Evolutionary conservation across 768 basidiomycete genomes (phyloP), one percentile per base, ranked within the genome.

Genomic region (Rhodotorula taiwanensis): DNA sequence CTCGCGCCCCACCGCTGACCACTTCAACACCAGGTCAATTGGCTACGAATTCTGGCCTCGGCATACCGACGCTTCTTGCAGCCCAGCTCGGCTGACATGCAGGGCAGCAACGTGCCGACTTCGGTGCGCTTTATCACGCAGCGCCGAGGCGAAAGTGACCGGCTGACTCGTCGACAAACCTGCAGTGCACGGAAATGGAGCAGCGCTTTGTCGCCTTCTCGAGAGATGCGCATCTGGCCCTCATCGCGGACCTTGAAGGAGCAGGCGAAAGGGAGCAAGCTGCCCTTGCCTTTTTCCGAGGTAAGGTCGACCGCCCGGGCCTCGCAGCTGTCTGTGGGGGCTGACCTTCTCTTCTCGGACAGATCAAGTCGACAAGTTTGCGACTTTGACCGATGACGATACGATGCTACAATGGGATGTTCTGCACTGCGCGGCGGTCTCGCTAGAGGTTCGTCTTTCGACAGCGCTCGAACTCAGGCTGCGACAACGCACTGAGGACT

Each of bases 361-460:
- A 87, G 88, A 79, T 58, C 80, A 87, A 74, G 79, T 79, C 60
- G 71, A 72, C 52, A 81, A 82, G 27, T 83, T 89, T 66, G 76
- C 76, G 28, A 77, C 75, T 27, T 75, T 78, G 5, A 70, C 80
- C 15, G 75, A 78, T 14, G 75, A 76, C 18, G 72, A 76, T 28
- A 58, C 21, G 23, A 52, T 64, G 27, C 79, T 82, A 9, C 79
- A 81, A 9, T 77, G 79, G 52, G 82, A 85, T 69, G 67, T 83
- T n/a, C 79, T 91, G 25, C 89, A 92, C 67, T 76, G 87, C 6
- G 86, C 84, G 4, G 82, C 83, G 18, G 76, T 92, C 53, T 80
- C 82, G 0, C 88, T 90, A 75, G 89, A 92, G 79, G 88, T 83
- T 62, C 52, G 33, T 45, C 10, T 54, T 21, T 15, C 20, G 9